phyloP scores from a whole-genome alignment of 2,329 filamentous ascomycete genomes.

The Neofusicoccum kwambonambiense region DNA sequence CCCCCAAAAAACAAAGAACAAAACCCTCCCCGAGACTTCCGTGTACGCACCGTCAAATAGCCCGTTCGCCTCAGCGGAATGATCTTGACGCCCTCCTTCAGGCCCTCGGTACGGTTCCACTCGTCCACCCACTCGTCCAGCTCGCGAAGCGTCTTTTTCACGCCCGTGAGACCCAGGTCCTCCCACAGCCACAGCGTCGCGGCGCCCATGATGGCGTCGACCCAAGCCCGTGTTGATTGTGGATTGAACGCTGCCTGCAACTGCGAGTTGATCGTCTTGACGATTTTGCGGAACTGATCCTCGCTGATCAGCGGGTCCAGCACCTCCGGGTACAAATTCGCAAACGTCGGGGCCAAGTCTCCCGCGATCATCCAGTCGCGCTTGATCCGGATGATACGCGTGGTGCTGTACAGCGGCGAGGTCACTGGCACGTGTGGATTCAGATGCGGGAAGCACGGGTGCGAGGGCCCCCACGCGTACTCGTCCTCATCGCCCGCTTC shows the following conservation, averaged over 20 bases:
- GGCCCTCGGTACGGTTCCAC: constrained; percentile 73
- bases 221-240: constrained; percentile 69
- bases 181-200: constrained; percentile 95
- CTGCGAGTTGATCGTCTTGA: constrained; percentile 78
- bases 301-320: constrained; percentile 83
- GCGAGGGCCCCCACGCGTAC: constrained; percentile 86
- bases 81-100: constrained; percentile 65
- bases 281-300: constrained; percentile 77
- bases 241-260: constrained; percentile 78
- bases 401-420: constrained; percentile 71
- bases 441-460: constrained; percentile 90
- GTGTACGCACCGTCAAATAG: constrained; percentile 71
- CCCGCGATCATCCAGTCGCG: constrained; percentile 89
- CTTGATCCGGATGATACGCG: constrained; percentile 85
- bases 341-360: constrained; percentile 89
- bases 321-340: constrained; percentile 94
- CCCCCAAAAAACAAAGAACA: constrained; percentile 3
- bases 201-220: constrained; percentile 77
- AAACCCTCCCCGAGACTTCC: background rate
- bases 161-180: constrained; percentile 73
- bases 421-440: constrained; percentile 85
- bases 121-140: constrained; percentile 81
- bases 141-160: constrained; percentile 67
- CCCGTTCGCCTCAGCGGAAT: constrained; percentile 78
- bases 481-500: constrained; percentile 56